Conservation (phyloP, 2,329 filamentous ascomycete species). For the Colletotrichum truncatum region DNA sequence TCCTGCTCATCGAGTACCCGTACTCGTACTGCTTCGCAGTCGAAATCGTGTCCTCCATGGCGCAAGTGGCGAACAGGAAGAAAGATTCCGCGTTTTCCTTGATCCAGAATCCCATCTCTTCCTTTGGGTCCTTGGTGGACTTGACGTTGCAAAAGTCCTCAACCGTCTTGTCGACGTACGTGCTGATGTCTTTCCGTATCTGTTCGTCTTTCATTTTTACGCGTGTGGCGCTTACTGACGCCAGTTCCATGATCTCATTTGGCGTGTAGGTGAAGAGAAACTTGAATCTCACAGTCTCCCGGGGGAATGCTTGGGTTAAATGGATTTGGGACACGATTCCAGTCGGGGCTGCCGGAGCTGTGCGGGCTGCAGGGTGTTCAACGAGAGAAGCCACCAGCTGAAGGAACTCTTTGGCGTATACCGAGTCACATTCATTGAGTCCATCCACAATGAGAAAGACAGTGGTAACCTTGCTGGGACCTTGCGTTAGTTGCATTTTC, state of each 20-base stretch:
- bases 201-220: slow-evolving; percentile 25
- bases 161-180: slow-evolving; percentile 29
- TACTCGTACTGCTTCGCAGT: not conserved
- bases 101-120: slow-evolving; percentile 8
- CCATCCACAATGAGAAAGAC: slow-evolving; percentile 36
- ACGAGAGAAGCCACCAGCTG: not conserved
- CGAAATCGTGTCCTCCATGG: slow-evolving; percentile 22
- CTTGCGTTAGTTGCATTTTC: not conserved
- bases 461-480: not conserved
- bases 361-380: not conserved
- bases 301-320: not conserved
- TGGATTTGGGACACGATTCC: not conserved
- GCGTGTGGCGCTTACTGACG: not conserved
- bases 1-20: not conserved
- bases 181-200: slow-evolving; percentile 17
- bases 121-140: not conserved
- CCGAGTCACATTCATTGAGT: slow-evolving; percentile 29
- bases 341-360: not conserved
- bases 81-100: slow-evolving; percentile 23
- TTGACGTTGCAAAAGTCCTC: not conserved
- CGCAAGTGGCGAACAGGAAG: slow-evolving; percentile 31
- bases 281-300: slow-evolving; percentile 12
- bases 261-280: slow-evolving; percentile 23
- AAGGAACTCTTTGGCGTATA: slow-evolving; percentile 18
- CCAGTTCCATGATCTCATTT: slow-evolving; percentile 3